Conservation (phyloP, 768 basidiomycete genomes). For the Brasilioporus rufonigricans region DNA sequence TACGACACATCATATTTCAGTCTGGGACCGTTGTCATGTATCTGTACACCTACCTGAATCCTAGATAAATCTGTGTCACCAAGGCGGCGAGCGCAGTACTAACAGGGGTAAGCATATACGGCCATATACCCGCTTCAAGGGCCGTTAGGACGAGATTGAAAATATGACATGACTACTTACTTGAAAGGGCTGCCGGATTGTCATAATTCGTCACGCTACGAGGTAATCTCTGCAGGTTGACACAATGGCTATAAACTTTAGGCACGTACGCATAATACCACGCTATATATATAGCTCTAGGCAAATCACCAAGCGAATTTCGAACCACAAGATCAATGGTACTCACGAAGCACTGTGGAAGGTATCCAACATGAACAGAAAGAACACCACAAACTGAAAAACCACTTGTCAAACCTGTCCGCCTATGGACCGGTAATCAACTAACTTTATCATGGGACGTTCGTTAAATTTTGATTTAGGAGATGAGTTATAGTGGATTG, state of each 20-base stretch:
- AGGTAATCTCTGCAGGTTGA: background rate
- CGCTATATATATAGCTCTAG: constrained; percentile 19
- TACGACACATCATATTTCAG: background rate
- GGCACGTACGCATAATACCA: constrained; percentile 18
- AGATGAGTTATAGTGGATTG: background rate
- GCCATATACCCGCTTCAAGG: constrained; percentile 42
- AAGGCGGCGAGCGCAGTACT: constrained; percentile 47
- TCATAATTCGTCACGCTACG: constrained; percentile 13
- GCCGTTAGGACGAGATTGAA: background rate
- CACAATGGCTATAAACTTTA: too few species aligned
- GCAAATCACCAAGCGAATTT: background rate
- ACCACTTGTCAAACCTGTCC: background rate
- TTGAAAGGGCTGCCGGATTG: constrained; percentile 12
- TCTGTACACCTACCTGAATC: constrained; percentile 35
- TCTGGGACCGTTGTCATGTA: background rate
- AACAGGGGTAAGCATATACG: constrained; percentile 49
- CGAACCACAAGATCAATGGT: background rate
- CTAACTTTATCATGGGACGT: constrained; percentile 8
- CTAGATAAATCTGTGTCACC: constrained; percentile 49
- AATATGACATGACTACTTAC: background rate
- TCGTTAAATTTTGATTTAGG: constrained; percentile 16
- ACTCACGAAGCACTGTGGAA: constrained; percentile 11
- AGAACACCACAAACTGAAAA: constrained; percentile 16
- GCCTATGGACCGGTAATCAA: background rate
- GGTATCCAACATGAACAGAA: constrained; percentile 7